Evolutionary conservation across 2,329 filamentous ascomycete genomes (phyloP).

Genomic region (Ascochyta fabae): DNA sequence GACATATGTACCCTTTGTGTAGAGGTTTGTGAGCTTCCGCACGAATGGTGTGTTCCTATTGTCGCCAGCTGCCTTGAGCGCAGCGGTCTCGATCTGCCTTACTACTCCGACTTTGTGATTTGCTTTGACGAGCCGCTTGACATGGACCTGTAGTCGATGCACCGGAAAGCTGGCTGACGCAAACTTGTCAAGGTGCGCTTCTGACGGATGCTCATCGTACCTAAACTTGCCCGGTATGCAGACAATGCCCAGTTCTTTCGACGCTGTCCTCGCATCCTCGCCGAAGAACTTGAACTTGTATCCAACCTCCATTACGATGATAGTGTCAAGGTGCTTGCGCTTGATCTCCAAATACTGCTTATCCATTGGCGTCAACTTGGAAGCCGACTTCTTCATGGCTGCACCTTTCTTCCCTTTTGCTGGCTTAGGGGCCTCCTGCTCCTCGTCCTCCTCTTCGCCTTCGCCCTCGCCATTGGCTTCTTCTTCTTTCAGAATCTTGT

Average conservation of each 20-base stretch:
- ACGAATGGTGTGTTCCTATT: conserved; percentile 93
- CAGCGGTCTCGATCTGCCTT: conserved; percentile 91
- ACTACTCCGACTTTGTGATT: conserved; percentile 97
- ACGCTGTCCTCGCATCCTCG: conserved; percentile 87
- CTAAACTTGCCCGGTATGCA: conserved; percentile 95
- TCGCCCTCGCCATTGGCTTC: conserved; percentile 57
- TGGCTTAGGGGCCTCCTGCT: conserved; percentile 60
- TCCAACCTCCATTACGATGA: conserved; percentile 92
- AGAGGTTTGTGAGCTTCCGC: conserved; percentile 91
- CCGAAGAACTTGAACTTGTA: conserved; percentile 99
- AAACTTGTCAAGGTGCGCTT: conserved; percentile 89
- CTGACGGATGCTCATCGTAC: conserved; percentile 84
- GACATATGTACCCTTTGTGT: conserved; percentile 97
- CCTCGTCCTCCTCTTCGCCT: conserved; percentile 63
- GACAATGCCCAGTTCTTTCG: conserved; percentile 90
- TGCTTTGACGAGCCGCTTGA: conserved; percentile 87
- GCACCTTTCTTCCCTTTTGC: conserved; percentile 58
- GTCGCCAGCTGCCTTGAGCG: conserved; percentile 91
- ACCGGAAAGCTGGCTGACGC: conserved; percentile 96
- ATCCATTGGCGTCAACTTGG: conserved; percentile 93
- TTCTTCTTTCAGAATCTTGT: conserved; percentile 62
- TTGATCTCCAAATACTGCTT: conserved; percentile 94
- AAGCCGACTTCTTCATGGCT: conserved; percentile 71
- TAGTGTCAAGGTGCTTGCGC: conserved; percentile 83
- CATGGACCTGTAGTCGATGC: conserved; percentile 88